Evolutionary conservation across 2,329 filamentous ascomycete genomes (phyloP).

Genomic region (Neopestalotiopsis rosae): DNA sequence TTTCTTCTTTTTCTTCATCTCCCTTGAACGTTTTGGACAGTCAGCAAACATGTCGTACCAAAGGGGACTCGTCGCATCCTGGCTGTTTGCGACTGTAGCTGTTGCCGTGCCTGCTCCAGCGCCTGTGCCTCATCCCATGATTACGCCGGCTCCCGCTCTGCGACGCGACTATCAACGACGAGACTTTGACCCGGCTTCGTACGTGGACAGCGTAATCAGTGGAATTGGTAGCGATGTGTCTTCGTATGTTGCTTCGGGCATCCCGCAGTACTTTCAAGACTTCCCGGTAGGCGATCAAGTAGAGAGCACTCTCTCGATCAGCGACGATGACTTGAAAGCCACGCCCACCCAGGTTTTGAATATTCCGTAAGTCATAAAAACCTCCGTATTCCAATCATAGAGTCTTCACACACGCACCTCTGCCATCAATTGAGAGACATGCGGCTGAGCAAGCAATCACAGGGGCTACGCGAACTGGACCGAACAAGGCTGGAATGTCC

Average conservation of each 20-base stretch:
- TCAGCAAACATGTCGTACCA: not conserved
- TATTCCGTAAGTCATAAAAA: slow-evolving; percentile 53
- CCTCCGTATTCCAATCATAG: not conserved
- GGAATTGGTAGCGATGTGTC: slow-evolving; percentile 61
- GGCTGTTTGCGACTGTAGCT: slow-evolving; percentile 23
- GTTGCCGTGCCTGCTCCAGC: slow-evolving; percentile 30
- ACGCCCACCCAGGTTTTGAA: slow-evolving; percentile 75
- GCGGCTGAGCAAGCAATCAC: slow-evolving; percentile 31
- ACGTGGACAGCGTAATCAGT: slow-evolving; percentile 55
- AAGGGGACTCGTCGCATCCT: slow-evolving; percentile 20
- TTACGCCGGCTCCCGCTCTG: slow-evolving; percentile 53
- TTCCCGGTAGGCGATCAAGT: slow-evolving; percentile 69
- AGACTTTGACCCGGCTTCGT: slow-evolving; percentile 49
- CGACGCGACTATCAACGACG: slow-evolving; percentile 38
- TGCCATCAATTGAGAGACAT: not conserved
- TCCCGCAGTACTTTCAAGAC: slow-evolving; percentile 71
- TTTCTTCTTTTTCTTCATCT: not conserved
- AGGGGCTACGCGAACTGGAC: slow-evolving; percentile 76
- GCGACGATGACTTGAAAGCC: slow-evolving; percentile 62
- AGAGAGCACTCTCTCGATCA: slow-evolving; percentile 64
- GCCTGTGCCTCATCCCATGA: slow-evolving; percentile 43
- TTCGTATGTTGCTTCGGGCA: slow-evolving; percentile 65
- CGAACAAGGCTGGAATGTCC: slow-evolving; percentile 75
- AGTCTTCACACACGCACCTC: slow-evolving; percentile 14
- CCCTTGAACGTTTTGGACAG: not conserved